A percentile compares a stretch with the other conserved stretches of the same genome.
These are phyloP conservation scores for Lactarius deliciosus DNA, from an alignment of 768 basidiomycete species.

Conservation along the genomic window DNA sequence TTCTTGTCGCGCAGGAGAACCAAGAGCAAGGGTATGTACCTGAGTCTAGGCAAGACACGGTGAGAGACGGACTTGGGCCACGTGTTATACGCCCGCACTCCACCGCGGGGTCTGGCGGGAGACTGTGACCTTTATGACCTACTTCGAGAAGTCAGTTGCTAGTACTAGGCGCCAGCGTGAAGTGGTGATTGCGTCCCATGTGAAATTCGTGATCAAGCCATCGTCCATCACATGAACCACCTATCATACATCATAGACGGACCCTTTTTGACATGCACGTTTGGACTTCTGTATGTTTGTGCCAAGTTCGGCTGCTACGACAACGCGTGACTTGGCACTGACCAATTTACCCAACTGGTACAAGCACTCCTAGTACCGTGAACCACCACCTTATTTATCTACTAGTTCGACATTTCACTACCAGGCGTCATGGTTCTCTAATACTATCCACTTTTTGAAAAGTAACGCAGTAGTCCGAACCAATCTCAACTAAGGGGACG, in stretches of 20 bases:
- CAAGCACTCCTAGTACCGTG: background rate
- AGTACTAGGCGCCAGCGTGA: background rate
- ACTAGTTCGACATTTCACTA: background rate
- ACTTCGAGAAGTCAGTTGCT: background rate
- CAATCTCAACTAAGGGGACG: no score
- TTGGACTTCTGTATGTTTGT: background rate
- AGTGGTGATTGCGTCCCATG: background rate
- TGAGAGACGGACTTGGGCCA: background rate
- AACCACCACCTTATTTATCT: no score
- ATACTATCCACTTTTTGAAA: background rate
- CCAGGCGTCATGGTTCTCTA: background rate
- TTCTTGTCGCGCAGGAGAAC: background rate
- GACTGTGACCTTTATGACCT: background rate
- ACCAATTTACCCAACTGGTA: background rate
- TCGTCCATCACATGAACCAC: no score
- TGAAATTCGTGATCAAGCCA: background rate
- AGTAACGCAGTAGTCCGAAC: background rate
- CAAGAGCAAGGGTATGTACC: background rate
- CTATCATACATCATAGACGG: background rate
- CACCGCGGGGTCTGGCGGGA: background rate
- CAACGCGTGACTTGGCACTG: background rate
- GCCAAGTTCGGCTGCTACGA: background rate
- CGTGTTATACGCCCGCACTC: background rate
- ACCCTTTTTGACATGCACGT: background rate
- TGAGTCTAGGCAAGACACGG: background rate